Conservation (phyloP, 306 rosid species). For the Fagus crenata region DNA sequence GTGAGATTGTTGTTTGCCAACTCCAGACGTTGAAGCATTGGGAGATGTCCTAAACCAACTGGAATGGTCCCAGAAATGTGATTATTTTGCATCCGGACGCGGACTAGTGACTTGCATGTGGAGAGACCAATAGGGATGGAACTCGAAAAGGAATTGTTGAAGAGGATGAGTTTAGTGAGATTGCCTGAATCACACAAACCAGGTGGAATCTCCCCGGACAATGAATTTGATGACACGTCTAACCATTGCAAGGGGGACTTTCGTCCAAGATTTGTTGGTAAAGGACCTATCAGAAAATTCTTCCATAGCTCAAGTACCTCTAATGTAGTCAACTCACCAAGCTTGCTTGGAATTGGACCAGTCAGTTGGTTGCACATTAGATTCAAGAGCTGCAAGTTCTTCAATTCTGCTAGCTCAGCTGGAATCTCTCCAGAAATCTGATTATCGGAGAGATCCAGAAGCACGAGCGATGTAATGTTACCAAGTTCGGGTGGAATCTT, state of each 20-base stretch:
- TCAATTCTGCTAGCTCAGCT: slow-evolving; percentile 53
- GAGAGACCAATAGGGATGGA: slow-evolving; percentile 69
- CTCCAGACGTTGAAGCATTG: slow-evolving; percentile 67
- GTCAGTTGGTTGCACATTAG: slow-evolving; percentile 73
- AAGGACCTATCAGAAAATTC: slow-evolving; percentile 66
- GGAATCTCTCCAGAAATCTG: slow-evolving; percentile 85
- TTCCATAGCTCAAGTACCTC: slow-evolving; percentile 73
- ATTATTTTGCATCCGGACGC: slow-evolving; percentile 80
- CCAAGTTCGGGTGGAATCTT: slow-evolving; percentile 70
- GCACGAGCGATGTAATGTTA: slow-evolving; percentile 57
- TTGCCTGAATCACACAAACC: slow-evolving; percentile 67
- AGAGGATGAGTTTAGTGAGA: slow-evolving; percentile 85
- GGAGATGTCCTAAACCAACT: slow-evolving; percentile 69
- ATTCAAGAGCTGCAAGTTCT: slow-evolving; percentile 70
- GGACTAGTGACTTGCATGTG: slow-evolving; percentile 61
- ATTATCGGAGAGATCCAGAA: slow-evolving; percentile 83
- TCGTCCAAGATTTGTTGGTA: slow-evolving; percentile 68
- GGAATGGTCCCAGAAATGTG: slow-evolving; percentile 72
- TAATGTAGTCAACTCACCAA: slow-evolving; percentile 64
- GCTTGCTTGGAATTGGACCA: slow-evolving; percentile 64
- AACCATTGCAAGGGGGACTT: slow-evolving; percentile 82
- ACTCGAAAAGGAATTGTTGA: slow-evolving; percentile 80
- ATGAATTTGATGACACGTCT: slow-evolving; percentile 77
- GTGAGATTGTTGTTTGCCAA: slow-evolving; percentile 71
- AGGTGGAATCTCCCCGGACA: slow-evolving; percentile 73